phyloP scores from a whole-genome alignment of 2,329 filamentous ascomycete genomes.

The Epichloe brachyelytri region DNA sequence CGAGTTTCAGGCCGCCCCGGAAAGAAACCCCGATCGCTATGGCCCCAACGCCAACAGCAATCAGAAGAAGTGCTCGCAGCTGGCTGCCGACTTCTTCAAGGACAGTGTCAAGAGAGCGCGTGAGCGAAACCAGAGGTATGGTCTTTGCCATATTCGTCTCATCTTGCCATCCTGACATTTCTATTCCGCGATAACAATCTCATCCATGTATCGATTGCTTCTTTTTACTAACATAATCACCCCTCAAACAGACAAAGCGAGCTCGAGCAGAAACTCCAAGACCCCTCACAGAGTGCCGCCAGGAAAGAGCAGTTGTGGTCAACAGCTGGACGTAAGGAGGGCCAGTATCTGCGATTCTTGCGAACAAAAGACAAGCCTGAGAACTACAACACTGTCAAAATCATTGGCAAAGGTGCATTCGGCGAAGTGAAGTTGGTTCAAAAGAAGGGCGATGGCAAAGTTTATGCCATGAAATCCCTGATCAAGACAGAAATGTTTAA shows the following conservation, averaged over 20 bases:
- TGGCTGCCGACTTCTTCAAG: slow-evolving; percentile 90
- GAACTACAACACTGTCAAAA: slow-evolving; percentile 93
- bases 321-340: slow-evolving; percentile 75
- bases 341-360: slow-evolving; percentile 85
- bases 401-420: slow-evolving; percentile 97
- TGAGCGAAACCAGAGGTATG: slow-evolving; percentile 86
- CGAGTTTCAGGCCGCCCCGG: slow-evolving; percentile 67
- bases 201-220: background rate
- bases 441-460: slow-evolving; percentile 89
- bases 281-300: slow-evolving; percentile 59
- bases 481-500: slow-evolving; percentile 99
- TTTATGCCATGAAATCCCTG: slow-evolving; percentile 95
- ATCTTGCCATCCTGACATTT: background rate
- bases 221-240: background rate
- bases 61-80: slow-evolving; percentile 55
- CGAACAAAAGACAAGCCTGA: slow-evolving; percentile 85
- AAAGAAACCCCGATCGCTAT: slow-evolving; percentile 60
- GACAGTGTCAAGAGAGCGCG: slow-evolving; percentile 94
- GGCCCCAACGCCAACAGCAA: slow-evolving; percentile 52
- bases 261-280: slow-evolving; percentile 72
- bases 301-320: slow-evolving; percentile 78
- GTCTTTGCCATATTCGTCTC: slow-evolving; percentile 4
- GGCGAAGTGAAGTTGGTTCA: slow-evolving; percentile 97
- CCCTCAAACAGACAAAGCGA: slow-evolving; percentile 63
- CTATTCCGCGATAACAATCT: background rate